These are phyloP conservation scores for Elsinoe arachidis DNA, from an alignment of 2,329 filamentous ascomycete genomes.

Conservation along the genomic window DNA sequence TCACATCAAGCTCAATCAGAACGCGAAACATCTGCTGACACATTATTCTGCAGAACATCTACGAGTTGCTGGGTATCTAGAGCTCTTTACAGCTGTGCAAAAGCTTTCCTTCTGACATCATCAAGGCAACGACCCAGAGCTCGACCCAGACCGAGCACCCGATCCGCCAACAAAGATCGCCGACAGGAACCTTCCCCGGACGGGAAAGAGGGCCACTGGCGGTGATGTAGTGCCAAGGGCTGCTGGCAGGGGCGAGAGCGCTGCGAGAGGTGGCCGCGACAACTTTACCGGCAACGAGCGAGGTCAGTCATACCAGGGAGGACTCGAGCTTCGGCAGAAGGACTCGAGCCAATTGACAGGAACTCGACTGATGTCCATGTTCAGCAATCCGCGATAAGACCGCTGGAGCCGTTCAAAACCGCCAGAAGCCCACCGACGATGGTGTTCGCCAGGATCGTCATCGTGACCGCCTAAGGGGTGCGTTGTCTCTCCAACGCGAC, in stretches of 20 bases:
- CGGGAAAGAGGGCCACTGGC: constrained; percentile 79
- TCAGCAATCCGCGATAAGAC: constrained; percentile 83
- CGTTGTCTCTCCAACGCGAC: constrained; percentile 15
- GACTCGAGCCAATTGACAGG: background rate
- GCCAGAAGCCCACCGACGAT: constrained; percentile 68
- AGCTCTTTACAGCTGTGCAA: constrained; percentile 9
- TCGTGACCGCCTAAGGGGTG: constrained; percentile 31
- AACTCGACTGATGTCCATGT: background rate
- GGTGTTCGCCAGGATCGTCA: constrained; percentile 42
- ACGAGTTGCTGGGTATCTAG: constrained; percentile 86
- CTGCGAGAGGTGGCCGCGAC: constrained; percentile 47
- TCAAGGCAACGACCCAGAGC: constrained; percentile 60
- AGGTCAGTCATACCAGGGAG: constrained; percentile 52
- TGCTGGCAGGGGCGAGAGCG: constrained; percentile 32
- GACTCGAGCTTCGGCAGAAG: background rate
- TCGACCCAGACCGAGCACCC: constrained; percentile 64
- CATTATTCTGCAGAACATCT: constrained; percentile 65
- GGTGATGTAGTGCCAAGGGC: constrained; percentile 54
- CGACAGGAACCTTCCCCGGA: constrained; percentile 70
- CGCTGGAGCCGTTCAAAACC: constrained; percentile 75
- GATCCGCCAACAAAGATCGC: constrained; percentile 77
- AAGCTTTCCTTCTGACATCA: constrained; percentile 10
- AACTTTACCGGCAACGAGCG: constrained; percentile 69
- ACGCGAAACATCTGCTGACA: background rate
- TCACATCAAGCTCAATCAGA: background rate